phyloP scores from a whole-genome alignment of 345 rosid genomes.

The Syzygium grande region DNA sequence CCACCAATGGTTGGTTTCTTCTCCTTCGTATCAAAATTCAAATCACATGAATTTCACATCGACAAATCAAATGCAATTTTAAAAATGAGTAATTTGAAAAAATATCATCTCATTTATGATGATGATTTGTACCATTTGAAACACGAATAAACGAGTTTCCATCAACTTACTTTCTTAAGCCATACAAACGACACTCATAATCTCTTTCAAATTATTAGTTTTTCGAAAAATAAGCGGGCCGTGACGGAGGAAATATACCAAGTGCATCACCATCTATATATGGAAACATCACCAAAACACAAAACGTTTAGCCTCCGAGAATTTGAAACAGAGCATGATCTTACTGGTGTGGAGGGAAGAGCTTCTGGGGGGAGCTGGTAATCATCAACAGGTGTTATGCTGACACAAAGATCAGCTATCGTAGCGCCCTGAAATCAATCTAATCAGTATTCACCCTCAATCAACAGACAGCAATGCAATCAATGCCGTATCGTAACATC shows the following conservation, averaged over 20 bases:
- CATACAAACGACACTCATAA: accelerated
- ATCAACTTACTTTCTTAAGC: accelerated
- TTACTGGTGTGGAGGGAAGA: slow-evolving; percentile 12
- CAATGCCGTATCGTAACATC: background rate
- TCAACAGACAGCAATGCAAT: background rate
- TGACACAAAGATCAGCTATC: slow-evolving; percentile 22
- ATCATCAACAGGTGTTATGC: slow-evolving; percentile 23
- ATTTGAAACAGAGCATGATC: background rate
- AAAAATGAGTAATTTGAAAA: background rate
- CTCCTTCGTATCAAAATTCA: slow-evolving; percentile 1
- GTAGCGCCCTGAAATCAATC: background rate
- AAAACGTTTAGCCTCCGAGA: background rate
- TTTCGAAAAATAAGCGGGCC: too few species aligned
- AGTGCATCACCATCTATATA: background rate
- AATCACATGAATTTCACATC: background rate
- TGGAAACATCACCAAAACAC: background rate
- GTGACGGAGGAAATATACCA: too few species aligned
- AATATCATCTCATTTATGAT: background rate
- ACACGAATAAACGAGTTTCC: background rate
- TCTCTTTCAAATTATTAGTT: too few species aligned
- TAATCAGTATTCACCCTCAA: background rate
- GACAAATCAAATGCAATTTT: background rate
- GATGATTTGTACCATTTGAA: accelerated
- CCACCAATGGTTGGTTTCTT: background rate
- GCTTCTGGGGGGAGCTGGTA: slow-evolving; percentile 37